A percentile compares a stretch with the other conserved stretches of the same genome.
These are phyloP conservation scores for Phoenix dactylifera DNA, from an alignment of 176 grass and related monocot genomes.

Conservation along the genomic window DNA sequence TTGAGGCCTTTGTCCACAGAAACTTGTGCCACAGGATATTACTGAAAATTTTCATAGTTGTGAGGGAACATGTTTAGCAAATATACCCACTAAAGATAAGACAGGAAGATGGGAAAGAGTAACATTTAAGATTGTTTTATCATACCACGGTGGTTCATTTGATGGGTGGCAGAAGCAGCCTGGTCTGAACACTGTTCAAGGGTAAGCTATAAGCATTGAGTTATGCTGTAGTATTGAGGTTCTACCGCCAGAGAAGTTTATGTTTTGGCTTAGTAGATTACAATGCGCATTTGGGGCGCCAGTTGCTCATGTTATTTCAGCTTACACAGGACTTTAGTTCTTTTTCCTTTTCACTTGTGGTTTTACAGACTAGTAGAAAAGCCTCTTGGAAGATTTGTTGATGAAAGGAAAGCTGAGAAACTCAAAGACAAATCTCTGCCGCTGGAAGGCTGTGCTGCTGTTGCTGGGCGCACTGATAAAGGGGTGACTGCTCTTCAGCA, in stretches of 20 bases:
- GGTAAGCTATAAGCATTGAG: constrained; percentile 38
- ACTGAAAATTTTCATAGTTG: constrained; percentile 16
- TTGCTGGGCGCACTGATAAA: constrained; percentile 92
- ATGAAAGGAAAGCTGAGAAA: constrained; percentile 72
- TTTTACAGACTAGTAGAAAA: constrained; percentile 55
- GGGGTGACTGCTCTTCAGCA: constrained; percentile 96
- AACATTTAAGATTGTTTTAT: constrained; percentile 77
- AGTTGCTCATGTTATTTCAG: too few species aligned
- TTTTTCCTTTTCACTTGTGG: constrained; percentile 2
- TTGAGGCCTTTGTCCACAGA: constrained; percentile 24
- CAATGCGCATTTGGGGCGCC: too few species aligned
- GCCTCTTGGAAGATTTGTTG: constrained; percentile 79
- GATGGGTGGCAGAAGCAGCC: constrained; percentile 98
- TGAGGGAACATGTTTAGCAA: constrained; percentile 9
- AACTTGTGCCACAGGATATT: constrained; percentile 4
- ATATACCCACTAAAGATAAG: constrained; percentile 34
- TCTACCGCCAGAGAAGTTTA: too few species aligned
- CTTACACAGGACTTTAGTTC: too few species aligned
- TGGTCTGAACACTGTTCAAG: constrained; percentile 76
- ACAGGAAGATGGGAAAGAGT: constrained; percentile 76
- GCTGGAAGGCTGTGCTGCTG: constrained; percentile 65
- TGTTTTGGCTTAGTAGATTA: too few species aligned
- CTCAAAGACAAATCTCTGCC: constrained; percentile 73
- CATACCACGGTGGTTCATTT: constrained; percentile 70
- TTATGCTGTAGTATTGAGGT: too few species aligned